Conservation (phyloP, 2,329 filamentous ascomycete genomes). For the Mollisia scopiformis region DNA sequence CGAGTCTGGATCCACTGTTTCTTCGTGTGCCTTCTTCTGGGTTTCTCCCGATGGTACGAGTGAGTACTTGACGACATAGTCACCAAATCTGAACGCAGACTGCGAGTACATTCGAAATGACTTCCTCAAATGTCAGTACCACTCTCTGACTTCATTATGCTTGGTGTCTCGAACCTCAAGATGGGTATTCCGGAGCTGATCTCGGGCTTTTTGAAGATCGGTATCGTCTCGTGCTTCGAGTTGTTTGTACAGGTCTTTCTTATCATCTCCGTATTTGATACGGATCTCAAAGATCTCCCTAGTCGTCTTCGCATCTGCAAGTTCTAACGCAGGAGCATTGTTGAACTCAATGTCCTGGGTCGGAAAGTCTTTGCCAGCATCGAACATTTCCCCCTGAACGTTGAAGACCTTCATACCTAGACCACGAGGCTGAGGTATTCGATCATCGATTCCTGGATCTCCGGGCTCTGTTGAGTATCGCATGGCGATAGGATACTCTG, state of each 20-base stretch:
- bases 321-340: constrained; percentile 49
- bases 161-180: constrained; percentile 33
- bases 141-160: neutral
- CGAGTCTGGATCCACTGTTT: constrained; percentile 40
- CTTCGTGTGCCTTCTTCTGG: constrained; percentile 43
- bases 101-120: constrained; percentile 47
- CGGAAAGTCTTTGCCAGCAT: constrained; percentile 37
- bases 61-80: constrained; percentile 50
- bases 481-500: constrained; percentile 38
- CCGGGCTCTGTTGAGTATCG: constrained; percentile 44
- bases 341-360: constrained; percentile 52
- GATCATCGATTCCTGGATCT: constrained; percentile 44
- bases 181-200: constrained; percentile 44
- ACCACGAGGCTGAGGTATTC: constrained; percentile 47
- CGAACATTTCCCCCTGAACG: constrained; percentile 46
- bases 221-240: constrained; percentile 42
- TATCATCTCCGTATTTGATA: constrained; percentile 41
- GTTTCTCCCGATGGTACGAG: constrained; percentile 45
- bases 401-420: constrained; percentile 54
- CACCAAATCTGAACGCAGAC: constrained; percentile 50
- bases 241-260: constrained; percentile 44
- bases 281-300: constrained; percentile 46
- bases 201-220: constrained; percentile 43
- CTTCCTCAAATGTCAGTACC: constrained; percentile 4
- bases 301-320: constrained; percentile 48